Base-by-base conservation (phyloP, 73 alveolate genomes). In the Uronychia setigera region DNA sequence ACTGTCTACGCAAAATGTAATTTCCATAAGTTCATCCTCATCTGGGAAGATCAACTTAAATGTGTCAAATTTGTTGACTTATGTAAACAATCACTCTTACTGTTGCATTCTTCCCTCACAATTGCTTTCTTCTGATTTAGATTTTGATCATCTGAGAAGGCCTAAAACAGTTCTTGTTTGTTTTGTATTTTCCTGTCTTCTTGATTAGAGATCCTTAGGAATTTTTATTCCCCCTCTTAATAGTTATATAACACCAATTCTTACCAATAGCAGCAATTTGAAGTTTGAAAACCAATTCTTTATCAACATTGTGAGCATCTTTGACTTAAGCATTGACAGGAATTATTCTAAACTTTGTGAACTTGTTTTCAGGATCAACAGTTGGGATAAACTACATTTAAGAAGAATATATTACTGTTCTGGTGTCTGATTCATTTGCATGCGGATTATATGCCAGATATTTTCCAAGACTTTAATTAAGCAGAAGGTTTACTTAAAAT, bases 1-100 rank as follows among this genome's bases (percentile, higher is more conserved):
- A n/a, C 79, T n/a, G 59, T 80, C 86, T 1, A 80, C 46, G 28
- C 75, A 35, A 29, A 58, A 58, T 26, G 86, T n/a, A 1, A 80
- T 67, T 58, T 80, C 86, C 78, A 35, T 25, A 35, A 33, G 58
- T 35, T 46, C 67, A 27, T 80, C 86, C 28, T 80, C 79, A 9
- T 80, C 58, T n/a, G 86, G 86, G 58, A 80, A 33, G 25, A 46
- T 80, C 29, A 80, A 9, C 28, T 57, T 80, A 29, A 80, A 80
- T 5, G 86, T 25, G 29, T 80, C 86, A 29, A 33, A 80, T 28
- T 67, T 67, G 33, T 67, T 67, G 1, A 67, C 33, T 67, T 5
- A 29, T 14, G 30, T 29, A 13, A 29, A 67, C 5, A n/a, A 26
- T 9, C 29, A n/a, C 26, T 67, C 19, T 5, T n/a, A 67, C 79